Percentiles rank a stretch among this genome's conserved stretches.
Conservation (phyloP, 352 stramenopile species). For the Globisporangium echinulatum region DNA sequence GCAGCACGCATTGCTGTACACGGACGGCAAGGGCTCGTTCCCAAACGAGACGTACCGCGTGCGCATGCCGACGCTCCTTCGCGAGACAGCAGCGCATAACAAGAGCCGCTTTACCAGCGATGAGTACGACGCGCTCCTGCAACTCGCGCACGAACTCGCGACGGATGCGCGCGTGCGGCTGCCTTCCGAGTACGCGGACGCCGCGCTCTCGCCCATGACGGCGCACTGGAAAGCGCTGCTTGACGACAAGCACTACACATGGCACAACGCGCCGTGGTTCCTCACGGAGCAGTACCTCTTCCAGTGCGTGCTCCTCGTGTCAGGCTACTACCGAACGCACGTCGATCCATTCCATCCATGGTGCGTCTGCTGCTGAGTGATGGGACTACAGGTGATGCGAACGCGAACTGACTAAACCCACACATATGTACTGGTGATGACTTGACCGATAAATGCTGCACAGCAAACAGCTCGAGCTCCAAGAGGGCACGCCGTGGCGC, state of each 20-base stretch:
- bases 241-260: conserved; percentile 40
- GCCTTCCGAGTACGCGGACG: conserved; percentile 28
- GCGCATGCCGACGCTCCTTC: conserved; percentile 48
- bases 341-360: conserved; percentile 62
- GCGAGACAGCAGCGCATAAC: conserved; percentile 50
- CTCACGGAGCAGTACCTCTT: conserved; percentile 73
- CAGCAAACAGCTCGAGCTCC: conserved; percentile 52
- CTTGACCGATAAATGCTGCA: background rate
- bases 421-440: background rate
- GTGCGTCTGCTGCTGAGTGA: conserved; percentile 10
- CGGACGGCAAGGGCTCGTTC: conserved; percentile 48
- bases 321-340: conserved; percentile 51
- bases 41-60: conserved; percentile 59
- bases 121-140: conserved; percentile 26
- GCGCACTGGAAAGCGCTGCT: conserved; percentile 43
- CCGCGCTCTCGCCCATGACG: conserved; percentile 31
- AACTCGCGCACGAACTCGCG: conserved; percentile 42
- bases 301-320: conserved; percentile 53
- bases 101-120: conserved; percentile 24
- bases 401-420: background rate
- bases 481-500: conserved; percentile 42
- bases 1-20: conserved; percentile 59
- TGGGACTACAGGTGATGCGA: too few relatives aligned
- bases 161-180: conserved; percentile 37
- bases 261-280: conserved; percentile 74